Evolutionary conservation across 306 rosid genomes (phyloP), one percentile per base, ranked within the genome.

Genomic region (Canavalia gladiata): DNA sequence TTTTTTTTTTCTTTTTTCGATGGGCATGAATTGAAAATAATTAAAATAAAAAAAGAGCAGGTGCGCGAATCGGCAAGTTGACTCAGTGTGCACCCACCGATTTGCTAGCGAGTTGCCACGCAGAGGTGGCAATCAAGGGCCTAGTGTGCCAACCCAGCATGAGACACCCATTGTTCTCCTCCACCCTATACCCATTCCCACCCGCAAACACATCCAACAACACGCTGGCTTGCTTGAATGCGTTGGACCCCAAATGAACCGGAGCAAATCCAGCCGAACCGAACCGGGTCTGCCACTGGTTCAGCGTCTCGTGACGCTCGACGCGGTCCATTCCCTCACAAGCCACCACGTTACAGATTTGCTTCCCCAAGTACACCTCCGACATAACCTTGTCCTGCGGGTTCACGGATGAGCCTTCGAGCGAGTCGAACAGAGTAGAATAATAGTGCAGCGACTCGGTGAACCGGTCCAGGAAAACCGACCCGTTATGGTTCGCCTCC

Each of bases 131-230:
- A 51, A 95, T 95, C 72, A 95, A 87, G 0, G 99, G 97, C 41
- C 99, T 85, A 5, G 94, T 92, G 62, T 95, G 98, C 99, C 99
- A 93, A 2, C 97, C 97, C 11, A 95, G 77, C 93, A 87, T 89
- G 39, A 93, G 76, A 46, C 89, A 93, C 1, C 99, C 99, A 13
- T 78, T 65, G 51, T 88, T 93, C 80, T 95, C 99, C 43, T 95
- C 98, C 57, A 95, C 98, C 6, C 87, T 83, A 11, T 95, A 95
- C 6, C 99, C 99, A 66, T 93, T 97, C 1, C 99, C 97, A 42
- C 94, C 92, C 1, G 91, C 97, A 28, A 84, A 91, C 2, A 88
- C 76, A 0, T 90, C 94, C 47, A 95, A 39, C 46, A 95, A 83
- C 97, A 87, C 89, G 12, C 99, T 93, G 0, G 99, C 99, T 69